Base-by-base conservation (phyloP, 169 alveolate genomes). In the Ichthyophthirius multifiliis region DNA sequence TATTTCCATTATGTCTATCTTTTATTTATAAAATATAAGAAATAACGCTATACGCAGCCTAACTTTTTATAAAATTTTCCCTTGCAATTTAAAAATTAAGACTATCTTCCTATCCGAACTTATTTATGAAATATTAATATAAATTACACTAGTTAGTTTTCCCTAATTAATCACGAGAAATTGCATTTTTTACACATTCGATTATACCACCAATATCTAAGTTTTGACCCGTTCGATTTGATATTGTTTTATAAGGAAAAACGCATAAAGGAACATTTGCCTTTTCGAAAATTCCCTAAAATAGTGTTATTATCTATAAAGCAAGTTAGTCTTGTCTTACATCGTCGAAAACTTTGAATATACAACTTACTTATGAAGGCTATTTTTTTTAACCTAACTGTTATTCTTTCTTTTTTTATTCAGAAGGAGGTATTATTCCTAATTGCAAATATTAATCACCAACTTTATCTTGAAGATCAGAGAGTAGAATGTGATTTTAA, bases 21-120 rank as follows among this genome's bases (percentile, higher is more conserved):
- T 98, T 98, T n/a, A 96, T 96, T 94, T 96, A 96, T 16, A 94
- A 77, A 23, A 95, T 91, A 75, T 95, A 97, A 82, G 97, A 92
- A 31, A 97, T 95, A 13, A 97, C 89, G 4, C 98, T 94, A 84
- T 97, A 97, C 2, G 98, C 99, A 4, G 99, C 99, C 45, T 97
- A 90, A 44, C 98, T 92, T 41, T 94, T 91, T 37, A 97, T 93
- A 86, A 98, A 97, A 76, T 97, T 97, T 73, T 95, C 90, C 75
- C 96, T 92, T 27, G 99, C 99, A 18, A 79, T 83, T 71, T 90
- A 82, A 65, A 90, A 94, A 65, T 84, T 87, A 23, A 74, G 63
- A 12, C 92, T 83, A 44, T 82, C 77, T 55, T 90, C 98, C 43
- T 83, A 71, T 23, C 97, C 97, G 82, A 89, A 95, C 47, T 87